These are phyloP conservation scores for Clavaria fumosa DNA, from an alignment of 768 basidiomycete genomes.

Conservation along the genomic window DNA sequence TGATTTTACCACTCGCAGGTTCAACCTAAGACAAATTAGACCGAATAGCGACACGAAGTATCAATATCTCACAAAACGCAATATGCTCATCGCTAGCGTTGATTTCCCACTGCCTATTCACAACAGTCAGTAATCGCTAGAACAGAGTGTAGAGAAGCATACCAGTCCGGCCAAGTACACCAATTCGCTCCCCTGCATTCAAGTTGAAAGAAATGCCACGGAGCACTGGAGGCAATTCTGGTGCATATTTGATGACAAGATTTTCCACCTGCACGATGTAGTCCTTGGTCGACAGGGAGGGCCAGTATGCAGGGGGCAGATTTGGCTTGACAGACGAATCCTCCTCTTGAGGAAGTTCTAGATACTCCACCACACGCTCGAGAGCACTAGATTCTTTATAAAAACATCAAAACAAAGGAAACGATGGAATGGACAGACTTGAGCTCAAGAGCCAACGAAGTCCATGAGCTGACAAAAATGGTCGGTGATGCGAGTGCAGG, in stretches of 20 bases:
- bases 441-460: constrained; percentile 54
- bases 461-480: constrained; percentile 26
- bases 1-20: not conserved
- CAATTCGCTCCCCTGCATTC: constrained; percentile 40
- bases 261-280: constrained; percentile 38
- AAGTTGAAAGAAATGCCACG: constrained; percentile 38
- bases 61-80: too few species aligned
- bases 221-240: constrained; percentile 35
- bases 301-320: constrained; percentile 59
- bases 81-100: too few species aligned
- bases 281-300: constrained; percentile 39
- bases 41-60: too few species aligned
- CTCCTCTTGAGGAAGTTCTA: constrained; percentile 76
- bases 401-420: constrained; percentile 6
- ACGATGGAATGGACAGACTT: constrained; percentile 27
- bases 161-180: too few species aligned
- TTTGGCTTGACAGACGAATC: too few species aligned
- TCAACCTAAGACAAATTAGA: not conserved
- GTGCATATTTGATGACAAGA: constrained; percentile 42
- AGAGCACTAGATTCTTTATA: constrained; percentile 42
- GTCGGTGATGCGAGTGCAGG: constrained; percentile 1
- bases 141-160: constrained; percentile 4
- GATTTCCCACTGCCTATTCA: constrained; percentile 34
- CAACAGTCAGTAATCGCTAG: not conserved
- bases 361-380: constrained; percentile 84